phyloP scores from a whole-genome alignment of 768 basidiomycete genomes.

The Suillus fuscotomentosus region DNA sequence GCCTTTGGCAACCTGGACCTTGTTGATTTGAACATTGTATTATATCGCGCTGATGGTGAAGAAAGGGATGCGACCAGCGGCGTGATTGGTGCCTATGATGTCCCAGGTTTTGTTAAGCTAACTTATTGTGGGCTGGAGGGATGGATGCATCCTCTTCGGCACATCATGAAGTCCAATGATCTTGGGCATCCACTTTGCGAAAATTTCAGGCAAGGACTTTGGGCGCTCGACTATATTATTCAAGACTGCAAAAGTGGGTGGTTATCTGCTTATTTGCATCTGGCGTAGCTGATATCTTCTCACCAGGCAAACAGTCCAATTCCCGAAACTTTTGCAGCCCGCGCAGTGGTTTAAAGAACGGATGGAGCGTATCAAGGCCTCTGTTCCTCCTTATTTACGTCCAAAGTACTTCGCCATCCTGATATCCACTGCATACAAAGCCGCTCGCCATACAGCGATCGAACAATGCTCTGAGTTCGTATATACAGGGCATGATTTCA shows the following conservation, averaged over 20 bases:
- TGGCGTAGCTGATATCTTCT: conserved; percentile 11
- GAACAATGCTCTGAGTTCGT: conserved; percentile 91
- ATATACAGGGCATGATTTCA: conserved; percentile 81
- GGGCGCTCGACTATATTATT: conserved; percentile 91
- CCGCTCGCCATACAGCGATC: conserved; percentile 75
- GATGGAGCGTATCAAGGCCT: conserved; percentile 75
- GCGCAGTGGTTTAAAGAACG: conserved; percentile 85
- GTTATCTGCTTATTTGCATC: conserved; percentile 3
- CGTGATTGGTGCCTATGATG: conserved; percentile 76
- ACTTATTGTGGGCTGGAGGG: conserved; percentile 95
- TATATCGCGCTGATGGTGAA: conserved; percentile 89
- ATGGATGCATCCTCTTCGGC: conserved; percentile 89
- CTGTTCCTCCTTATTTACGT: conserved; percentile 82
- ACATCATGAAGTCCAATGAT: conserved; percentile 88
- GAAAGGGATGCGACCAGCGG: conserved; percentile 87
- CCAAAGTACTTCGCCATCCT: conserved; percentile 97
- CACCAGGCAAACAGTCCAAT: conserved; percentile 53
- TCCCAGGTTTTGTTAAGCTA: conserved; percentile 73
- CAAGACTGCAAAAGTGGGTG: conserved; percentile 68
- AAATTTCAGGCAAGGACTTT: conserved; percentile 83
- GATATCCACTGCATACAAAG: conserved; percentile 90
- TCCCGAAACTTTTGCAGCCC: conserved; percentile 69
- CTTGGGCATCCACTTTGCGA: conserved; percentile 89
- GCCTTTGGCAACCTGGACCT: conserved; percentile 74
- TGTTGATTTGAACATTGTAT: conserved; percentile 83